These are phyloP conservation scores for Ogataea neopini DNA, from an alignment of 805 yeast species.

Conservation along the genomic window DNA sequence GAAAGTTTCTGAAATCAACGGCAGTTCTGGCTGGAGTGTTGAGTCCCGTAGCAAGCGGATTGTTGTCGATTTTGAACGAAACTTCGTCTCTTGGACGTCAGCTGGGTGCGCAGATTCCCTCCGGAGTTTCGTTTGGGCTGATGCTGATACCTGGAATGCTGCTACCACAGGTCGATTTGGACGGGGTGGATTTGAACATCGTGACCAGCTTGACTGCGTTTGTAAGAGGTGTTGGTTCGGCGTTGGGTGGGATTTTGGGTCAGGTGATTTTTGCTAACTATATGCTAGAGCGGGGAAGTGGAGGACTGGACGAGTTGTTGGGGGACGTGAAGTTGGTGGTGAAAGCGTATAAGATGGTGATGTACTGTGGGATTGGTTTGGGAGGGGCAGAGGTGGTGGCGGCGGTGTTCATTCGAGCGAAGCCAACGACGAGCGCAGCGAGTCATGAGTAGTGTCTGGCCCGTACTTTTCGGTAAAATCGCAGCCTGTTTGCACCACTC, in stretches of 20 bases:
- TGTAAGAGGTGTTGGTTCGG: constrained; percentile 48
- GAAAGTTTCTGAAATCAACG: constrained; percentile 44
- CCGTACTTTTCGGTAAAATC: no score
- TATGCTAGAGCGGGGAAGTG: constrained; percentile 9
- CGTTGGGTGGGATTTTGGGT: constrained; percentile 46
- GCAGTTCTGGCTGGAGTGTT: constrained; percentile 39
- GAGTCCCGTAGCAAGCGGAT: constrained; percentile 48
- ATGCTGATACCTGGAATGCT: constrained; percentile 47
- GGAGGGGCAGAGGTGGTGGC: constrained; percentile 18
- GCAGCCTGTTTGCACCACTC: no score
- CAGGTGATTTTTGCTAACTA: constrained; percentile 38
- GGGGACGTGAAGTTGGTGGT: constrained; percentile 12
- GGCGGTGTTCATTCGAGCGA: neutral
- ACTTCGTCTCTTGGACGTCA: constrained; percentile 39
- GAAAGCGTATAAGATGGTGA: constrained; percentile 18
- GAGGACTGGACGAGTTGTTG: neutral
- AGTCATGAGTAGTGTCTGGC: no score
- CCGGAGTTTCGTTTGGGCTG: constrained; percentile 51
- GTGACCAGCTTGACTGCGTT: constrained; percentile 49
- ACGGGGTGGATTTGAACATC: constrained; percentile 47
- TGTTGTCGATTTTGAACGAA: constrained; percentile 42
- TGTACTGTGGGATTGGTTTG: constrained; percentile 24
- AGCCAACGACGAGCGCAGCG: neutral
- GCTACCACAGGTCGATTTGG: constrained; percentile 47
- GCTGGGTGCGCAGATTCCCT: constrained; percentile 47